Conservation (phyloP, 2,329 filamentous ascomycete genomes). For the Epichloe brachyelytri region DNA sequence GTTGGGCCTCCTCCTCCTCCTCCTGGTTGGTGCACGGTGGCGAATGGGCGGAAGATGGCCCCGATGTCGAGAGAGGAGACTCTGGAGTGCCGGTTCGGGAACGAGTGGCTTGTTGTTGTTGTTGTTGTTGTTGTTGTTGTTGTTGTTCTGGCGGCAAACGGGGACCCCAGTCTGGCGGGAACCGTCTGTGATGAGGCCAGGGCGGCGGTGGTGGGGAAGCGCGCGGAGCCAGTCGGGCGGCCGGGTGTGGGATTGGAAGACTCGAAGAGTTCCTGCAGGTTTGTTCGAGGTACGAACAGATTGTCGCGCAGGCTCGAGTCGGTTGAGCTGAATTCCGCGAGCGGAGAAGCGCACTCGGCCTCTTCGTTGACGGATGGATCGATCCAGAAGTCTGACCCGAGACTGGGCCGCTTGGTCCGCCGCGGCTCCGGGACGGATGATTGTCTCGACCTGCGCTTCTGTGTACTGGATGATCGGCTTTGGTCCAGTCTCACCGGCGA, state of each 20-base stretch:
- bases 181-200: slow-evolving; percentile 18
- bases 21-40: slow-evolving; percentile 37
- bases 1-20: slow-evolving; percentile 8
- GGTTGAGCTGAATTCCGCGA: slow-evolving; percentile 23
- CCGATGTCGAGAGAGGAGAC: slow-evolving; percentile 31
- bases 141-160: slow-evolving; percentile 36
- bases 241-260: slow-evolving; percentile 12
- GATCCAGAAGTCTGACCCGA: slow-evolving; percentile 41
- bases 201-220: slow-evolving; percentile 2
- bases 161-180: slow-evolving; percentile 43
- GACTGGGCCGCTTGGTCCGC: slow-evolving; percentile 37
- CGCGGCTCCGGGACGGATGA: slow-evolving; percentile 31
- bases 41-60: slow-evolving; percentile 37
- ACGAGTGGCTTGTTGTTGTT: slow-evolving; percentile 39
- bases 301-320: slow-evolving; percentile 21
- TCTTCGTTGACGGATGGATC: slow-evolving; percentile 24
- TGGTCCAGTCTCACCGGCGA: slow-evolving; percentile 39
- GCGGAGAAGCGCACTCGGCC: slow-evolving; percentile 10
- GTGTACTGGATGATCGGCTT: slow-evolving; percentile 35
- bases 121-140: slow-evolving; percentile 35
- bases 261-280: slow-evolving; percentile 28
- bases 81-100: slow-evolving; percentile 43
- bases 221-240: not conserved
- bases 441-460: slow-evolving; percentile 41
- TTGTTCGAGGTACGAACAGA: slow-evolving; percentile 28